Evolutionary conservation across 202 grass and related monocot genomes (phyloP), one percentile per base, ranked within the genome.

Genomic region (Saccharum hybrid): DNA sequence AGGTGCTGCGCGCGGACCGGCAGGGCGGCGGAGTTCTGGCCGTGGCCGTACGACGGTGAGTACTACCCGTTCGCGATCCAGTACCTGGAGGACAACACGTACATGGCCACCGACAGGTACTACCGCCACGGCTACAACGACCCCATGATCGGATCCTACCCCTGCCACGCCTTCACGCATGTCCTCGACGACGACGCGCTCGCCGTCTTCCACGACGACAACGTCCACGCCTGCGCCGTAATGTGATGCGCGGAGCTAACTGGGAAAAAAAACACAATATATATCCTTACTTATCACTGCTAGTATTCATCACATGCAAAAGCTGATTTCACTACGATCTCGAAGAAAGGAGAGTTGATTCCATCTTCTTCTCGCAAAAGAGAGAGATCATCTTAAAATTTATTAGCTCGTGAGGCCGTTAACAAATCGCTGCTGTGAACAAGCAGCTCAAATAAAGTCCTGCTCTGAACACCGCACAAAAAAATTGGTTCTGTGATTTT

Each of bases 11-110:
- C 72, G 90, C 92, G 92, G 33, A 94, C 92, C 0, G 94, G 88
- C n/a, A 66, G 88, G 88, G 91, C 88, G 57, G 88, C 90, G 4
- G 92, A 97, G 92, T 88, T 92, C 84, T 97, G 94, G 94, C 94
- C 94, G 51, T 90, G 38, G 48, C 92, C 95, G 14, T 94, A 94
- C 78, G 92, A 98, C 37, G 59, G 22, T 19, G 80, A 91, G 62
- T 94, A 93, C 79, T 93, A 94, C 82, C 88, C 89, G 12, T 98
- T 98, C 79, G 92, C 90, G 0, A 86, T 93, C 49, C 85, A 85
- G 46, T 97, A 97, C 79, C 79, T 94, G 37, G 89, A 91, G 84
- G 95, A 94, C 86, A 49, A 80, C 71, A 93, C 84, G 4, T 85
- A 86, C 83, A 34, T 82, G 16, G 48, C 88, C 51, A 88, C 88